A percentile compares a stretch with the other conserved stretches of the same genome.
Conservation (phyloP, 768 basidiomycete species). For the Lactarius sanguifluus region DNA sequence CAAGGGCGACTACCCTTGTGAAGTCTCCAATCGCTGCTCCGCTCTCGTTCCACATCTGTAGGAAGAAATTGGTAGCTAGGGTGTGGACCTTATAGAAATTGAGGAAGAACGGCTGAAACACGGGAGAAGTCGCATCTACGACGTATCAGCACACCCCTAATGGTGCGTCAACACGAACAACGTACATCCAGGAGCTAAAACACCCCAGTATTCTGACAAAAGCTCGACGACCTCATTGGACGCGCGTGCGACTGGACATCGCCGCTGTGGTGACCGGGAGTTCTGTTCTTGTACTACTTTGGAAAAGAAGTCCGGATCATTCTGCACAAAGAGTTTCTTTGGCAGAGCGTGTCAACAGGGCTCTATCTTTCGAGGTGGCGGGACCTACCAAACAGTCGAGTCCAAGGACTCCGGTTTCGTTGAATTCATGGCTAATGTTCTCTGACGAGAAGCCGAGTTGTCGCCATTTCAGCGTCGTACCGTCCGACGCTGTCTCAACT, state of each 20-base stretch:
- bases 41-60: conserved; percentile 92
- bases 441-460: conserved; percentile 77
- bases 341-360: background rate
- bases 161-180: conserved; percentile 26
- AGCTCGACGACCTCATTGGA: conserved; percentile 86
- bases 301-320: conserved; percentile 69
- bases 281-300: conserved; percentile 82
- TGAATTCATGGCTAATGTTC: conserved; percentile 73
- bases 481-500: conserved; percentile 51
- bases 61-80: conserved; percentile 80
- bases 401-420: conserved; percentile 75
- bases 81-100: conserved; percentile 80
- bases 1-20: conserved; percentile 70
- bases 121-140: conserved; percentile 73
- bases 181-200: conserved; percentile 83
- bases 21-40: conserved; percentile 77
- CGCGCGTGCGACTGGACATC: conserved; percentile 80
- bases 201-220: conserved; percentile 80
- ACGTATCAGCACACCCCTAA: conserved; percentile 14
- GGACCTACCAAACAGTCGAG: conserved; percentile 72
- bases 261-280: conserved; percentile 66
- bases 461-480: conserved; percentile 64
- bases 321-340: conserved; percentile 67
- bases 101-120: conserved; percentile 85
- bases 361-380: background rate